Percentiles rank a stretch among this genome's conserved stretches.
Evolutionary conservation across 2,329 filamentous ascomycete species (phyloP).

Genomic region (Aspergillus alliaceus): DNA sequence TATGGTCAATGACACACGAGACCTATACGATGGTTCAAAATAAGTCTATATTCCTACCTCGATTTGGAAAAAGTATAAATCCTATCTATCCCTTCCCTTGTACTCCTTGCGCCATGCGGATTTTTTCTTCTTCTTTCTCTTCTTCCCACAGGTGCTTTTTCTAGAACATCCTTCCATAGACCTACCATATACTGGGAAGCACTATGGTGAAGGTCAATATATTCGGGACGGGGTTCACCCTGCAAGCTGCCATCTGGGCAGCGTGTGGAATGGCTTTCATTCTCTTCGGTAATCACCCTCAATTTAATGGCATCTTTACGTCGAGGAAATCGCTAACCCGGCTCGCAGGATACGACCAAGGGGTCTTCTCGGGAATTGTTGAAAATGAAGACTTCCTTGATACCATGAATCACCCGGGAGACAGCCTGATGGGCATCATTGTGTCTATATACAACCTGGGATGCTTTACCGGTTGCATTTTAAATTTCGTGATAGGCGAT

Average conservation of each 20-base stretch:
- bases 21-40: too few species aligned
- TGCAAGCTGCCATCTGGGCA: constrained; percentile 22
- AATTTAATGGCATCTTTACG: neutral
- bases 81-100: neutral
- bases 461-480: constrained; percentile 38
- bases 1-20: too few species aligned
- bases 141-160: neutral
- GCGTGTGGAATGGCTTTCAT: constrained; percentile 26
- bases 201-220: constrained; percentile 25
- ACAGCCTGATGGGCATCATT: constrained; percentile 44
- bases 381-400: constrained; percentile 47
- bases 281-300: constrained; percentile 22
- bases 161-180: neutral
- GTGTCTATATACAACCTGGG: constrained; percentile 47
- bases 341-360: constrained; percentile 50
- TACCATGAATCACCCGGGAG: constrained; percentile 39
- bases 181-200: neutral
- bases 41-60: too few species aligned
- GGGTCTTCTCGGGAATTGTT: constrained; percentile 51
- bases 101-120: neutral
- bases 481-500: constrained; percentile 33
- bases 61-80: too few species aligned
- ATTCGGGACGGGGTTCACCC: constrained; percentile 22
- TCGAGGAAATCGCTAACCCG: neutral
- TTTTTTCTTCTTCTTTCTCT: neutral